phyloP scores from a whole-genome alignment of 2,329 filamentous ascomycete species.

The Aspergillus sp. region DNA sequence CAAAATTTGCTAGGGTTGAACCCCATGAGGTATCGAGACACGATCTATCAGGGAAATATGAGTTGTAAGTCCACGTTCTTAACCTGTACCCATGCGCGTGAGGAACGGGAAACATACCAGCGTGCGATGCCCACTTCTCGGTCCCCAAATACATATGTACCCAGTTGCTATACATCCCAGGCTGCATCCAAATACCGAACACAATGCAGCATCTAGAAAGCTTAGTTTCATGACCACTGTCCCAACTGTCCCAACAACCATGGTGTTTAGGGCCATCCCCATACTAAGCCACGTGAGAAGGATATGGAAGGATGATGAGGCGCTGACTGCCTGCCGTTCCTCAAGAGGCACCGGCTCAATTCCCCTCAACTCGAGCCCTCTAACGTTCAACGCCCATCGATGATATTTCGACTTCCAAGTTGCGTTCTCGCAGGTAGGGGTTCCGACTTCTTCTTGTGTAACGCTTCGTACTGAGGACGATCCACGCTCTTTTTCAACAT shows the following conservation, averaged over 20 bases:
- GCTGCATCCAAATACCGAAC: constrained; percentile 38
- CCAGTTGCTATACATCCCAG: constrained; percentile 35
- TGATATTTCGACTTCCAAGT: constrained; percentile 18
- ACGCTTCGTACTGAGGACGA: constrained; percentile 25
- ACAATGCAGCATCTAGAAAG: constrained; percentile 41
- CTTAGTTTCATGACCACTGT: constrained; percentile 40
- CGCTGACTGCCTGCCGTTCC: constrained; percentile 26
- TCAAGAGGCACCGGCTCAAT: constrained; percentile 29
- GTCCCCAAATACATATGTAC: constrained; percentile 45
- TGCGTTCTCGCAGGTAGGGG: constrained; percentile 10
- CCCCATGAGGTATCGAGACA: constrained; percentile 44
- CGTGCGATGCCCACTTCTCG: constrained; percentile 43
- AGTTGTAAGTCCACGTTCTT: constrained; percentile 8
- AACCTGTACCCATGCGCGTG: neutral
- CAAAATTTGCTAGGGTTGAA: constrained; percentile 44
- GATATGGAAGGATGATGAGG: constrained; percentile 30
- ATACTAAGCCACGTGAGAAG: constrained; percentile 42
- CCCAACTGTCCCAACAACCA: constrained; percentile 43
- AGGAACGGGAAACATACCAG: constrained; percentile 30
- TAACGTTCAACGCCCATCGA: constrained; percentile 25
- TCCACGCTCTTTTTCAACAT: constrained; percentile 26
- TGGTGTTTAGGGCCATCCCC: constrained; percentile 42
- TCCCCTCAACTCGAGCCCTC: constrained; percentile 25
- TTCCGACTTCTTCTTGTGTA: constrained; percentile 23
- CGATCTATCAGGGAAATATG: constrained; percentile 30